Conservation (phyloP, 331 rosid species). For the Phaseolus coccineus region DNA sequence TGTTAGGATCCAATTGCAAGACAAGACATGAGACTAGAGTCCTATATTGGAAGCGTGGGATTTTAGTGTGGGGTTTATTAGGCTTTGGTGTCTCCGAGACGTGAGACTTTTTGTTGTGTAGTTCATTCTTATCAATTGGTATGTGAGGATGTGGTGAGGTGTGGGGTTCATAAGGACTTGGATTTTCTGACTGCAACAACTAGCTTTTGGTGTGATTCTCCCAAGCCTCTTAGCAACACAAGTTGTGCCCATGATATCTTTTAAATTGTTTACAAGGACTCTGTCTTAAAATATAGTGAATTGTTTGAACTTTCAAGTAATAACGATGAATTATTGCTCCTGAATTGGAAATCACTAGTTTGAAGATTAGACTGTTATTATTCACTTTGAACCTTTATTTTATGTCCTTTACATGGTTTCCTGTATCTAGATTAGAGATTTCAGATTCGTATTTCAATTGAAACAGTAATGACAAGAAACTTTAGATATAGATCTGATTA, state of each 20-base stretch:
- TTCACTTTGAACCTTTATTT: background rate
- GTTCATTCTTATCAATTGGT: background rate
- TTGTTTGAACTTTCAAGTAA: conserved; percentile 5
- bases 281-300: conserved; percentile 5
- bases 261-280: background rate
- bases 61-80: background rate
- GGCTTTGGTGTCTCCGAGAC: background rate
- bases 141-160: background rate
- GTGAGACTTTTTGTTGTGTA: background rate
- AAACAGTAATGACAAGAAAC: conserved; percentile 9
- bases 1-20: background rate
- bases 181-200: background rate
- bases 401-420: conserved; percentile 10
- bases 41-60: background rate
- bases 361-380: conserved; percentile 17
- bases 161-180: background rate
- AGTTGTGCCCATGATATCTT: conserved; percentile 9
- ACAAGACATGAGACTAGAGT: background rate
- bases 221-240: background rate
- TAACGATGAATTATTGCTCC: background rate
- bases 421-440: conserved; percentile 3
- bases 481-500: background rate
- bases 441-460: background rate
- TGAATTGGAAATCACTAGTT: background rate
- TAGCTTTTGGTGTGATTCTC: background rate